Base-by-base conservation (phyloP, 1,139 yeast species). In the Entelexis sorbosivorans region DNA sequence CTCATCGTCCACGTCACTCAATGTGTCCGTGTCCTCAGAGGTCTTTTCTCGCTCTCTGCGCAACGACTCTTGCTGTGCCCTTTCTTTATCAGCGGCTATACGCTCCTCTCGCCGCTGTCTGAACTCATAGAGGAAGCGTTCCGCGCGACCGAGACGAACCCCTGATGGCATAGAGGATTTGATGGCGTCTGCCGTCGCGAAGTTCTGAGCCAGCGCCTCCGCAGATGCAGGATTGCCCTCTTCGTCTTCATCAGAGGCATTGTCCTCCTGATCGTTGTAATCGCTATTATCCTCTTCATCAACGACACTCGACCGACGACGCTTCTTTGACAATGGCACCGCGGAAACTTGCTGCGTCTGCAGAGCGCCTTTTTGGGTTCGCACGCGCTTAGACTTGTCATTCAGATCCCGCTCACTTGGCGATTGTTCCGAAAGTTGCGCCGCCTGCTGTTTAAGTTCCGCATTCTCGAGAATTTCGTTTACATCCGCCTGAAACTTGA, bases 1-100 rank as follows among this genome's bases (percentile, higher is more conserved):
- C 20, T 78, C 84, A 62, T 88, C 96, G 59, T 86, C 95, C 13
- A 85, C 84, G 61, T 86, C 94, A 33, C 79, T 81, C 44, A 85
- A 70, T 51, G 76, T 72, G 3, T 75, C 81, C 4, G 39, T 14
- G 1, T 78, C 78, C 47, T 77, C 82, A 20, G 82, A 43, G n/a
- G 29, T 34, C 20, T 43, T 32, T n/a, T 43, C 48, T 14, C 35
- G 33, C n/a, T 31, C 53, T 7, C 24, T 33, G 3, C 57, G 44
- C 10, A 36, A 46, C n/a, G 38, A 26, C 16, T 54, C 53, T 17
- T 47, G 51, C 32, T 49, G 51, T 2, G 54, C 56, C 4, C 58
- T 51, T n/a, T 31, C 55, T 16, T 34, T 51, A 38, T 57, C 59
- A 1, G 55, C 58, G 10, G 52, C 54, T 5, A 57, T 40, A 2